Percentiles rank a stretch among this genome's conserved stretches.
Evolutionary conservation across 2,329 filamentous ascomycete species (phyloP).

Genomic region (Magnaporthales sp.): DNA sequence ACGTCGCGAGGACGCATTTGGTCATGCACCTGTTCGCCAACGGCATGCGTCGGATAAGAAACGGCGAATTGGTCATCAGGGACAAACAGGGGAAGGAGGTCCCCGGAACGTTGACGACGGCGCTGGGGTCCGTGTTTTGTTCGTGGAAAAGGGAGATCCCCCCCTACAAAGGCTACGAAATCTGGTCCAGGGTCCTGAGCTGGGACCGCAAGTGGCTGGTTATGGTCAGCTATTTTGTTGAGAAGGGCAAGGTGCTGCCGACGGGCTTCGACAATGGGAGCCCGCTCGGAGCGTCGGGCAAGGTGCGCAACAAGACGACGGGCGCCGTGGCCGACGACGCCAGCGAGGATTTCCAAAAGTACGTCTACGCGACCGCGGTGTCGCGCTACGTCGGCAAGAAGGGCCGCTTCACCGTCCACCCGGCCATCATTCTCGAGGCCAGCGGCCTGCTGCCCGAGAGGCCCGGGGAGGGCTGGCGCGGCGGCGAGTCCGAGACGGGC

Average conservation of each 20-base stretch:
- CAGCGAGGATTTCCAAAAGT: conserved; percentile 47
- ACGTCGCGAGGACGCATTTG: conserved; percentile 73
- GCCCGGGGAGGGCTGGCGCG: conserved; percentile 54
- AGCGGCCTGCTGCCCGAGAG: conserved; percentile 66
- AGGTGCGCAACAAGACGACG: conserved; percentile 28
- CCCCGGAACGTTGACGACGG: conserved; percentile 48
- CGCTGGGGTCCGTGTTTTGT: conserved; percentile 65
- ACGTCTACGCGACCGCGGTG: conserved; percentile 62
- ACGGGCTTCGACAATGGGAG: conserved; percentile 40
- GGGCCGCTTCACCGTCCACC: conserved; percentile 74
- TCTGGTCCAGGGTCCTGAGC: conserved; percentile 60
- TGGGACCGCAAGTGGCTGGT: conserved; percentile 84
- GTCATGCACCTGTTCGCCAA: conserved; percentile 59
- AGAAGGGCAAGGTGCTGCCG: conserved; percentile 48
- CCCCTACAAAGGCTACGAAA: conserved; percentile 61
- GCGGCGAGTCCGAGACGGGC: conserved; percentile 24
- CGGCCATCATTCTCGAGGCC: conserved; percentile 63
- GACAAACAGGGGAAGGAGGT: conserved; percentile 41
- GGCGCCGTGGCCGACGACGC: conserved; percentile 18
- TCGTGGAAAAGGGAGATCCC: conserved; percentile 67
- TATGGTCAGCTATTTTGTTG: conserved; percentile 65
- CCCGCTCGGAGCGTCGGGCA: conserved; percentile 24
- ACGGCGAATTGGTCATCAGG: conserved; percentile 39
- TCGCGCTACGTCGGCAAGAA: conserved; percentile 81
- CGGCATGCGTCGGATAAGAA: conserved; percentile 44